phyloP scores from a whole-genome alignment of 768 basidiomycete species.

The Russula earlei region DNA sequence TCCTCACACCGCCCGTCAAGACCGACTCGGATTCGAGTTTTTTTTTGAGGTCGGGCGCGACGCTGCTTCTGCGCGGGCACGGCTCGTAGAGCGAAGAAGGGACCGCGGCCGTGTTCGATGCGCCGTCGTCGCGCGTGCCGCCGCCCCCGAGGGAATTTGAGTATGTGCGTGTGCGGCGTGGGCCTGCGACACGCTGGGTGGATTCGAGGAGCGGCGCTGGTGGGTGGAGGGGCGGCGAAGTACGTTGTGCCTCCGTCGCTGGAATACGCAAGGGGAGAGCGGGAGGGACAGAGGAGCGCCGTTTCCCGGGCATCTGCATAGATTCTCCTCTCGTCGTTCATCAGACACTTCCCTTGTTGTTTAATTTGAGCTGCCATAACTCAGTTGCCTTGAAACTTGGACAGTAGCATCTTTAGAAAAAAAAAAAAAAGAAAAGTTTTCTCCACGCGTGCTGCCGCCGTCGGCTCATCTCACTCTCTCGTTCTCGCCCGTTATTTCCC shows the following conservation, averaged over 20 bases:
- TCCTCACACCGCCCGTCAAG: slow-evolving; percentile 3
- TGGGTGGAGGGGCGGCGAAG: not conserved
- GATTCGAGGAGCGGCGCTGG: slow-evolving; percentile 8
- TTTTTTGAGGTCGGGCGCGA: too few relatives aligned
- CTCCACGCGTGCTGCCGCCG: too few relatives aligned
- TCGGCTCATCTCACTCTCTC: too few relatives aligned
- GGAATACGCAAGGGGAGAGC: not conserved
- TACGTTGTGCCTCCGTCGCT: slow-evolving; percentile 3
- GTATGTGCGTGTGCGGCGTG: slow-evolving; percentile 8
- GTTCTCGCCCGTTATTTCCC: too few relatives aligned
- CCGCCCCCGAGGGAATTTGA: slow-evolving; percentile 9
- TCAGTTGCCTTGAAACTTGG: too few relatives aligned
- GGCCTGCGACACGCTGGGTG: slow-evolving; percentile 4
- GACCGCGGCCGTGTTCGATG: not conserved
- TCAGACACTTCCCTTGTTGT: too few relatives aligned
- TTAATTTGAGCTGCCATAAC: too few relatives aligned
- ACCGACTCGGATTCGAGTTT: not conserved
- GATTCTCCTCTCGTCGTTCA: too few relatives aligned
- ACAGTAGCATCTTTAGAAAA: too few relatives aligned
- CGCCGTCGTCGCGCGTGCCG: not conserved
- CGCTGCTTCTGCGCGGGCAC: too few relatives aligned
- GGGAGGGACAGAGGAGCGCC: not conserved
- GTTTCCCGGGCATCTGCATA: too few relatives aligned
- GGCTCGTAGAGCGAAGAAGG: not conserved
- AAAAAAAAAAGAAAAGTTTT: too few relatives aligned